These are phyloP conservation scores for Comarum palustre DNA, from an alignment of 306 rosid genomes.

Conservation along the genomic window DNA sequence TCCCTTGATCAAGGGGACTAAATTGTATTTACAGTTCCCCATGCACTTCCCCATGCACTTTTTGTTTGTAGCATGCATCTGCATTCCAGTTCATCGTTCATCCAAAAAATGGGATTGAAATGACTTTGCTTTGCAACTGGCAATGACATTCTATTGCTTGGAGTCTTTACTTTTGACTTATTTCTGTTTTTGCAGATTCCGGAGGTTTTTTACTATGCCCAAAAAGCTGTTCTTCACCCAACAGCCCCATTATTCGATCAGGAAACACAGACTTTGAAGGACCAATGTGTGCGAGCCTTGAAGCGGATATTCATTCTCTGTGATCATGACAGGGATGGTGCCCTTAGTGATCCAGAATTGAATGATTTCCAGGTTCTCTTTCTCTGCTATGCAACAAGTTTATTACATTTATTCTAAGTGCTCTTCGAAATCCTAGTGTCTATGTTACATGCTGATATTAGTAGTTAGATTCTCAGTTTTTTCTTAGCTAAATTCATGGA, in stretches of 20 bases:
- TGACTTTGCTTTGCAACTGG: not conserved
- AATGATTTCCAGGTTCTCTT: conserved; percentile 55
- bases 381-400: not conserved
- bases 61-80: not conserved
- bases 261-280: conserved; percentile 92
- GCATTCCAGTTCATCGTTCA: conserved; percentile 5
- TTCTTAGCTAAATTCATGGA: not conserved
- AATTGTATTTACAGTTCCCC: not conserved
- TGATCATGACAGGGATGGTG: conserved; percentile 93
- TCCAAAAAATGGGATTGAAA: not conserved
- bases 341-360: conserved; percentile 58
- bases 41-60: not conserved
- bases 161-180: not conserved
- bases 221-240: conserved; percentile 98
- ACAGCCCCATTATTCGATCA: conserved; percentile 95
- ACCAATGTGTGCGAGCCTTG: conserved; percentile 88
- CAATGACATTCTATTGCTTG: not conserved
- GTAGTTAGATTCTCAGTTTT: not conserved
- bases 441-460: conserved; percentile 6
- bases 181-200: conserved; percentile 60
- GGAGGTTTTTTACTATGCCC: conserved; percentile 96
- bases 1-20: not conserved
- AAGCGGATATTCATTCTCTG: conserved; percentile 92
- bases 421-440: not conserved
- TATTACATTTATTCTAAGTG: not conserved